Conservation (phyloP, 495 filamentous ascomycete genomes). For the Saxispiralis lemnorum region DNA sequence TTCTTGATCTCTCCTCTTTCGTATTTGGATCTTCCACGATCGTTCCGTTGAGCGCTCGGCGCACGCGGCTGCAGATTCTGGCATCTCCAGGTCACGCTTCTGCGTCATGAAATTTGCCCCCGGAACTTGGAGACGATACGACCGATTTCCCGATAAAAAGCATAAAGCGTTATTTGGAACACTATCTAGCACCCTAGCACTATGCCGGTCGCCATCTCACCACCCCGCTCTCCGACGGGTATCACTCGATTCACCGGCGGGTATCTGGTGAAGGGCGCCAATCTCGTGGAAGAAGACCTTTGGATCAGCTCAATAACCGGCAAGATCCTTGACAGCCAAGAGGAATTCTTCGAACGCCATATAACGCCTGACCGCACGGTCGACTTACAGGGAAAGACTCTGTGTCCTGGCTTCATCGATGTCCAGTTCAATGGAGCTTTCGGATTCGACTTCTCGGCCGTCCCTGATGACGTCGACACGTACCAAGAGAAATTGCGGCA, state of each 20-base stretch:
- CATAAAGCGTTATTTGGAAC: too few relatives aligned
- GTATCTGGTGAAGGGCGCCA: constrained; percentile 43
- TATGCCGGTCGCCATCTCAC: constrained; percentile 19
- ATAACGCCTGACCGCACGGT: constrained; percentile 40
- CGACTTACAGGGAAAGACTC: constrained; percentile 58
- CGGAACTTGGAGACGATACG: too few relatives aligned
- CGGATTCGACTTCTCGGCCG: constrained; percentile 66
- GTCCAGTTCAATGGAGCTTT: constrained; percentile 73
- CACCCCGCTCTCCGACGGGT: constrained; percentile 22
- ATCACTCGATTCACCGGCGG: constrained; percentile 78
- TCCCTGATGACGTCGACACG: constrained; percentile 39
- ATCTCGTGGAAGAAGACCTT: constrained; percentile 52
- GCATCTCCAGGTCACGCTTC: too few relatives aligned
- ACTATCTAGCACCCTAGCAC: too few relatives aligned
- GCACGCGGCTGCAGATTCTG: too few relatives aligned
- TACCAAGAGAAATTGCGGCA: constrained; percentile 49
- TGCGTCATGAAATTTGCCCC: too few relatives aligned
- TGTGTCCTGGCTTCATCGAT: constrained; percentile 70
- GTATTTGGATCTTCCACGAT: too few relatives aligned
- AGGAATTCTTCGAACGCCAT: constrained; percentile 55
- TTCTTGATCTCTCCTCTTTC: too few relatives aligned
- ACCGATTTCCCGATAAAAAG: too few relatives aligned
- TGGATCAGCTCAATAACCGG: constrained; percentile 62
- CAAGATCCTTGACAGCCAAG: constrained; percentile 57
- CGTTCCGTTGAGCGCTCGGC: too few relatives aligned